Base-by-base conservation (phyloP, 164 flowering plant species). In the Stephania japonica region DNA sequence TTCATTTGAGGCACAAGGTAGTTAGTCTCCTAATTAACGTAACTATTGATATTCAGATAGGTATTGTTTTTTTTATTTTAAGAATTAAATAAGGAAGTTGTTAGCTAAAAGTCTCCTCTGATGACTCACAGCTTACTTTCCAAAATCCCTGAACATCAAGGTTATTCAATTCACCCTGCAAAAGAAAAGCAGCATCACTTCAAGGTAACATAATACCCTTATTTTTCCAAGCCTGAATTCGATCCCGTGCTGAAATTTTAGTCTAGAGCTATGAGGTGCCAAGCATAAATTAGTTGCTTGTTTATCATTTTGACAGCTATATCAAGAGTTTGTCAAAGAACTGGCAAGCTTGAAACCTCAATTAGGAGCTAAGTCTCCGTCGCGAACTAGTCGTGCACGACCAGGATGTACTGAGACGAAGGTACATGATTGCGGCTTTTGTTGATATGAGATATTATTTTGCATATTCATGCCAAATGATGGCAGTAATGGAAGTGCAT, bases 311-410 rank as follows among this genome's bases (percentile, higher is more conserved):
- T 61, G 23, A 42, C 75, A 79, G 82, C 69, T 77, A 69, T 42
- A 72, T 73, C 47, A 77, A 71, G 75, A 81, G 42, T 81, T 79
- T 64, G 42, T 49, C 43, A 67, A 69, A 74, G 83, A 83, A 79
- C 6, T 76, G 74, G 73, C 77, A 78, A 59, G 1, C 47, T 69
- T 81, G 79, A 77, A 77, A 75, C 76, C 77, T 53, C 59, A 32
- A 67, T 38, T 76, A 32, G 72, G 65, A 50, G 5, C 26, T 78
- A 50, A 25, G 53, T 69, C 25, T 43, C 19, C 0, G 56, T 24
- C 50, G 50, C 62, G 19, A 72, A 68, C 63, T 11, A 25, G 62
- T 68, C 59, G 42, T 14, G 50, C 66, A 13, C 42, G 18, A 42
- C 63, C 74, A 49, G 72, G 66, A 61, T 4, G 25, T 27, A 70